These are phyloP conservation scores for Calonectria crousiana DNA, from an alignment of 2,329 filamentous ascomycete genomes.

Conservation along the genomic window DNA sequence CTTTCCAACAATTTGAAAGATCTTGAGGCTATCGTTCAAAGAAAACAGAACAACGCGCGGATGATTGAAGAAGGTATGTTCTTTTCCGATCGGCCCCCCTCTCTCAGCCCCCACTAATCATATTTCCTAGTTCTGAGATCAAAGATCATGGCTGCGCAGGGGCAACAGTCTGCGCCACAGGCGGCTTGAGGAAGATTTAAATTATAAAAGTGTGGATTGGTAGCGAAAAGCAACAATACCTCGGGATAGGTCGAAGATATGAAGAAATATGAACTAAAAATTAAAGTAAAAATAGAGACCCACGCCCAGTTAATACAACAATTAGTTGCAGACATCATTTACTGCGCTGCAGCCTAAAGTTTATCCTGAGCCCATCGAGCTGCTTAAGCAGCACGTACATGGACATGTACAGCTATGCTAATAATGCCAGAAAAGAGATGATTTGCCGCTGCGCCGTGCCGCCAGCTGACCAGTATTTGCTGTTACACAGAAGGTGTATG, in stretches of 20 bases:
- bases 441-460: not conserved
- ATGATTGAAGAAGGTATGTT: slow-evolving; percentile 86
- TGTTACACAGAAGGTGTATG: not conserved
- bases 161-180: slow-evolving; percentile 38
- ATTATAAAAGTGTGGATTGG: not conserved
- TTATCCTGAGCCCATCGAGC: not conserved
- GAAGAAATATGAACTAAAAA: not conserved
- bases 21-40: slow-evolving; percentile 68
- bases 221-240: not conserved
- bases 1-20: slow-evolving; percentile 67
- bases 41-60: slow-evolving; percentile 86
- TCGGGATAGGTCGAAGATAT: not conserved
- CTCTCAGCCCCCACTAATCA: slow-evolving; percentile 51
- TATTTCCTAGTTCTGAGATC: slow-evolving; percentile 54
- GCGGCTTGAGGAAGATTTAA: slow-evolving; percentile 32
- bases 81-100: slow-evolving; percentile 36
- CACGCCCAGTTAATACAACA: not conserved
- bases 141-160: slow-evolving; percentile 57
- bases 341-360: not conserved
- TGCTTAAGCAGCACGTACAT: not conserved
- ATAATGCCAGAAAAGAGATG: not conserved
- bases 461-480: not conserved
- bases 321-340: not conserved
- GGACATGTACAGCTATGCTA: not conserved
- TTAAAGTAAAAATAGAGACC: not conserved